Evolutionary conservation across 345 rosid genomes (phyloP), one percentile per base, ranked within the genome.

Genomic region (Salix exigua): DNA sequence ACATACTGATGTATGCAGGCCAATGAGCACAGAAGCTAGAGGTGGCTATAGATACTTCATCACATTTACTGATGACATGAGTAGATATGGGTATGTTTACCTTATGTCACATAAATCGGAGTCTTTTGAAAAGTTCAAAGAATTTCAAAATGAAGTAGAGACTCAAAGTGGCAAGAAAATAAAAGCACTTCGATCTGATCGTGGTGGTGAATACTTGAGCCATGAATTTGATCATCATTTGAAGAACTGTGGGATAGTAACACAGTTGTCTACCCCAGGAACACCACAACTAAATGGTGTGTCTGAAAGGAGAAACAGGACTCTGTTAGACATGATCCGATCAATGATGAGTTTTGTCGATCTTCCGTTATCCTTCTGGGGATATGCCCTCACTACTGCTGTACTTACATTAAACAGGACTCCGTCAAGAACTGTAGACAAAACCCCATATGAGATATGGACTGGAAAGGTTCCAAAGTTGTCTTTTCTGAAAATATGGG

Each of bases 391-490:
- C 25, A 25, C n/a, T 19, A 58, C 63, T 17, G 50, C 50, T 44
- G 50, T 44, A 44, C 50, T 44, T 44, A 44, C 50, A 44, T 44
- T 44, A 44, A 25, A 58, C 63, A 58, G 26, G 25, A 58, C 26
- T 58, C 63, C 63, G 4, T 19, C 63, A 19, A 58, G 26, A 25
- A 25, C 28, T 6, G 4, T 10, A 19, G 63, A 58, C 2, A 58
- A 64, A 37, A 66, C 69, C 17, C 69, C 69, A 66, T 66, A 66
- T 66, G 69, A 66, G 66, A 19, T 62, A 62, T 62, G 66, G 66
- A 62, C 66, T 19, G 66, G 66, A 23, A 62, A 62, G 18, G 10
- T 17, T 66, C 69, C 69, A 28, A 66, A 30, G 31, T 35, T 66
- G 42, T 66, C 69, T 66, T 66, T 31, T 66, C 69, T 66, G 14